A percentile compares a stretch with the other conserved stretches of the same genome.
Conservation (phyloP, 1,139 yeast species). For the Geotrichum klebahnii region DNA sequence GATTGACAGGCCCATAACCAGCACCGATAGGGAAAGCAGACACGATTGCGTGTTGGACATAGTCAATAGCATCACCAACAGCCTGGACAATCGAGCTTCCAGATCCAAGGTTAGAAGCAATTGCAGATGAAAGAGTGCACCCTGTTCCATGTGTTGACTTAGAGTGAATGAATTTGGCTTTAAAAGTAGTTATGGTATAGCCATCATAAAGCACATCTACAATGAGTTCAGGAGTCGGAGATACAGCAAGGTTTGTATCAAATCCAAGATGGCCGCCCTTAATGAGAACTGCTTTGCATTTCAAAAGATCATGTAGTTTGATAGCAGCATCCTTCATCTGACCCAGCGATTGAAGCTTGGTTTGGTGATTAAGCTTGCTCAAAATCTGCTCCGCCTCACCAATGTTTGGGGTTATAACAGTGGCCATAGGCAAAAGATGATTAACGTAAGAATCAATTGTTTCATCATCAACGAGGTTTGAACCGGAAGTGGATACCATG, state of each 20-base stretch:
- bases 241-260: conserved; percentile 26
- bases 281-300: conserved; percentile 54
- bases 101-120: conserved; percentile 67
- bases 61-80: conserved; percentile 55
- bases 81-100: conserved; percentile 44
- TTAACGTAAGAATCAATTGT: conserved; percentile 47
- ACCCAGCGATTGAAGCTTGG: conserved; percentile 31
- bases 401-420: conserved; percentile 72
- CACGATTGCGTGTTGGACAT: conserved; percentile 60
- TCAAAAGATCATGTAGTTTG: conserved; percentile 42
- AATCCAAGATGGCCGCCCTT: conserved; percentile 81
- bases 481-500: conserved; percentile 75
- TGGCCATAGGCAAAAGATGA: conserved; percentile 52
- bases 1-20: conserved; percentile 75
- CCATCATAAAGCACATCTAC: conserved; percentile 62
- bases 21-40: conserved; percentile 47
- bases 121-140: conserved; percentile 78
- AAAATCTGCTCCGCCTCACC: conserved; percentile 50
- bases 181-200: conserved; percentile 45
- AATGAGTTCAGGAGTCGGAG: conserved; percentile 35
- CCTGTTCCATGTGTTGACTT: conserved; percentile 84
- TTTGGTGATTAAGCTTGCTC: conserved; percentile 21
- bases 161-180: conserved; percentile 50
- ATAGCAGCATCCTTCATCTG: conserved; percentile 46
- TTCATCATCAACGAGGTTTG: conserved; percentile 48